Percentiles rank a stretch among this genome's conserved stretches.
These are phyloP conservation scores for Pelargonium citronellum DNA, from an alignment of 441 rosid genomes.

Conservation along the genomic window DNA sequence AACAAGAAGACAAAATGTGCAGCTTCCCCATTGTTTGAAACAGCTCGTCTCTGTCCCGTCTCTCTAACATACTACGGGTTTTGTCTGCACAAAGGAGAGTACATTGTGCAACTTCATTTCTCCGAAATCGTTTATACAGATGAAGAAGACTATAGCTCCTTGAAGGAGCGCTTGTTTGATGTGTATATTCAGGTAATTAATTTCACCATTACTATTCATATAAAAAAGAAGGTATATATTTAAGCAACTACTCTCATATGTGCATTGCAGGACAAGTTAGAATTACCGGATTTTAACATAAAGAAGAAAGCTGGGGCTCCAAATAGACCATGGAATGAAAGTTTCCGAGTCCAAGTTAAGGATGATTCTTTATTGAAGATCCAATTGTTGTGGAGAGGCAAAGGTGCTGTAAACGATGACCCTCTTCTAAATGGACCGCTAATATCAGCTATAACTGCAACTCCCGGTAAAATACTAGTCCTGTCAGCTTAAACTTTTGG, in stretches of 20 bases:
- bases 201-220: neutral
- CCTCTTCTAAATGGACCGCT: constrained; percentile 7
- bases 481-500: too few species aligned
- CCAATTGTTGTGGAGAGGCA: constrained; percentile 1
- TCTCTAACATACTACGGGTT: neutral
- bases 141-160: neutral
- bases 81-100: neutral
- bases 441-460: constrained; percentile 2
- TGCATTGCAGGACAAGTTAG: neutral
- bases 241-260: too few species aligned
- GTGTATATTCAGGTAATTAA: neutral
- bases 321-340: constrained; percentile 5
- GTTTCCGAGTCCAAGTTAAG: neutral
- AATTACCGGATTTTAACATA: neutral
- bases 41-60: constrained; percentile 7
- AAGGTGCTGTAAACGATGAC: neutral
- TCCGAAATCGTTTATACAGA: neutral
- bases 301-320: constrained; percentile 3
- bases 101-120: constrained; percentile 6
- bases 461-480: neutral
- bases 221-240: too few species aligned
- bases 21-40: constrained; percentile 9
- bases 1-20: neutral
- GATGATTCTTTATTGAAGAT: neutral
- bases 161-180: neutral